Base-by-base conservation (phyloP, 2,329 filamentous ascomycete genomes). In the Orbilia blumenaviensis region DNA sequence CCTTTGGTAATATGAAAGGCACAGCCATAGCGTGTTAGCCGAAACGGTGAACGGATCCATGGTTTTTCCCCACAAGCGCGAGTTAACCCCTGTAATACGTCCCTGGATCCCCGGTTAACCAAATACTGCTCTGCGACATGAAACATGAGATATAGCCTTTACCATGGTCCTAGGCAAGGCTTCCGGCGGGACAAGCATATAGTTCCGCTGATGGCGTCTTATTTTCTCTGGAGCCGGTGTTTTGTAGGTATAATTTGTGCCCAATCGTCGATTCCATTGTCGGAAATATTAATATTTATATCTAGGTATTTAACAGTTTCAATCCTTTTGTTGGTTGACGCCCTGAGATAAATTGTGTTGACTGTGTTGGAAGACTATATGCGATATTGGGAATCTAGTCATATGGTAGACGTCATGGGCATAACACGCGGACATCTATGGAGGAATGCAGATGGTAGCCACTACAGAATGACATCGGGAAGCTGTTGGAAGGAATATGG, bases 41-140 rank as follows among this genome's bases (percentile, higher is more conserved):
- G 41, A 44, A 48, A 25, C 60, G 2, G 8, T 36, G 38, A 48
- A 48, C 27, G 10, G 18, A 52, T 36, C 60, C 27, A 48, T 61
- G 68, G 61, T 46, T 38, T 46, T 56, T 18, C 16, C 36, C 52
- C 63, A 56, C 69, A 62, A 46, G 38, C 27, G 69, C 63, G 34
- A 58, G 36, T 56, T 48, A 46, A 62, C 42, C 62, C 58, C 44
- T 66, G 69, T 32, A 36, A 62, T 64, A 10, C 9, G 62, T 75
- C 56, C 69, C 69, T 75, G 63, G 27, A 42, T 42, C 38, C 25
- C 63, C 48, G 48, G 14, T 44, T n/a, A 46, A 42, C 16, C 25
- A 42, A 38, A 16, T 32, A 42, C 32, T 32, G 54, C 52, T 21
- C 21, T 42, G 36, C 10, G 9, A 12, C 9, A 25, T 71, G 54